Conservation (phyloP, 768 basidiomycete genomes). For the Rhodotorula kratochvilovae region DNA sequence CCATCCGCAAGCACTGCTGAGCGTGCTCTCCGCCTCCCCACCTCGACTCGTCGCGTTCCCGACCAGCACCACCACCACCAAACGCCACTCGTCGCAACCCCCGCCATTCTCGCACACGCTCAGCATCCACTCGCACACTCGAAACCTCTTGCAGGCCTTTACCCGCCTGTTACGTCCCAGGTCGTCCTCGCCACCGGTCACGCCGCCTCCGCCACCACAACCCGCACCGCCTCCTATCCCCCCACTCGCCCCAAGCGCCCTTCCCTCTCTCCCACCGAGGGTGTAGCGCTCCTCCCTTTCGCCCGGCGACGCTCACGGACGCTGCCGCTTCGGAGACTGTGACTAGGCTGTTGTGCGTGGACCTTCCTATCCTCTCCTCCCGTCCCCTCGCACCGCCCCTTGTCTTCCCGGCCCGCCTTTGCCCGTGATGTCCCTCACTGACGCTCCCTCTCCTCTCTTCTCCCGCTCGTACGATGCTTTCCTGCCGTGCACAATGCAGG, state of each 20-base stretch:
- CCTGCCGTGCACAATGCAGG: not conserved
- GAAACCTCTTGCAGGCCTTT: slow-evolving; percentile 8
- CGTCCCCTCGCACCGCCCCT: no score
- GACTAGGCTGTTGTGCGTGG: not conserved
- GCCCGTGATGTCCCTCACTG: not conserved
- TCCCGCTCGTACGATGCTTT: not conserved
- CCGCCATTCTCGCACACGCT: not conserved
- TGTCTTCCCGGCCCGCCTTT: not conserved
- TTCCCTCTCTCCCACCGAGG: not conserved
- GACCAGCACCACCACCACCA: not conserved
- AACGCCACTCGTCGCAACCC: not conserved
- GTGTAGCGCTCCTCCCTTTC: not conserved
- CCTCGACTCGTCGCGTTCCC: not conserved
- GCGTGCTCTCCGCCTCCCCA: not conserved
- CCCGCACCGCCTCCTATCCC: not conserved
- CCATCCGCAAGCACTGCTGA: not conserved
- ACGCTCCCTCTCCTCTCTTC: not conserved
- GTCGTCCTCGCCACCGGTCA: not conserved
- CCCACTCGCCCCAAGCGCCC: not conserved
- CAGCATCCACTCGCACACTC: not conserved
- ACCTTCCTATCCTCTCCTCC: no score
- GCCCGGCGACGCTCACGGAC: not conserved
- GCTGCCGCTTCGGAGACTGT: not conserved
- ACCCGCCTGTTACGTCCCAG: not conserved
- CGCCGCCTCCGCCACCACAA: not conserved